Base-by-base conservation (phyloP, 2,329 filamentous ascomycete species). In the Trichoderma semiorbis region DNA sequence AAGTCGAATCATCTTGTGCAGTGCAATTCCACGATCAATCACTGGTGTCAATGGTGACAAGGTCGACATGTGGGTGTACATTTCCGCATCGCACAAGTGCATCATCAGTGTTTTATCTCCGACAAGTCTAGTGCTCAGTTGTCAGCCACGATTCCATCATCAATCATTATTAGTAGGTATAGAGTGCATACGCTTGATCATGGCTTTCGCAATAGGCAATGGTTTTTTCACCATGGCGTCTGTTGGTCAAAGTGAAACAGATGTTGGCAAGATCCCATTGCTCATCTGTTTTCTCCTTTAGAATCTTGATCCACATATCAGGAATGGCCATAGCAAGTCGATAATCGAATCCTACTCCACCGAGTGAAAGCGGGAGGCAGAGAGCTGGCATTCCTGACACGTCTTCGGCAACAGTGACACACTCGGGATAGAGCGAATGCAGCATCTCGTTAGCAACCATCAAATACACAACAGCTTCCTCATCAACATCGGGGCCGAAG, bases 381-480 rank as follows among this genome's bases (percentile, higher is more conserved):
- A 99, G 86, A n/a, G 94, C 95, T 18, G 96, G 96, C 96, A 99
- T 99, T 21, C 96, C 96, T 8, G 95, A 98, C 11, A 99, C 96
- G 79, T 99, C 96, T 80, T 99, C 96, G 24, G 96, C 96, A 74
- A 99, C 91, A 1, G 95, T 98, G 78, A 98, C 97, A 75, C 86
- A 89, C 16, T 94, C 88, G 0, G 96, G 94, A 78, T 97, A 98
- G 21, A 98, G 83, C n/a, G 88, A 83, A 82, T 98, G 96, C 66
- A 99, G 86, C 91, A 99, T 90, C 83, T 98, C 93, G 80, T 99
- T 99, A 60, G 96, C 96, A 65, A 99, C 83, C 91, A 97, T 97
- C 74, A 99, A 88, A 81, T 99, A 99, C 18, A 94, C 93, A 26
- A 98, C 90, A 34, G 94, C 95, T 77, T 98, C 96, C 76, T 97